Base-by-base conservation (phyloP, 208 protist species). In the Strigomonas culicis region DNA sequence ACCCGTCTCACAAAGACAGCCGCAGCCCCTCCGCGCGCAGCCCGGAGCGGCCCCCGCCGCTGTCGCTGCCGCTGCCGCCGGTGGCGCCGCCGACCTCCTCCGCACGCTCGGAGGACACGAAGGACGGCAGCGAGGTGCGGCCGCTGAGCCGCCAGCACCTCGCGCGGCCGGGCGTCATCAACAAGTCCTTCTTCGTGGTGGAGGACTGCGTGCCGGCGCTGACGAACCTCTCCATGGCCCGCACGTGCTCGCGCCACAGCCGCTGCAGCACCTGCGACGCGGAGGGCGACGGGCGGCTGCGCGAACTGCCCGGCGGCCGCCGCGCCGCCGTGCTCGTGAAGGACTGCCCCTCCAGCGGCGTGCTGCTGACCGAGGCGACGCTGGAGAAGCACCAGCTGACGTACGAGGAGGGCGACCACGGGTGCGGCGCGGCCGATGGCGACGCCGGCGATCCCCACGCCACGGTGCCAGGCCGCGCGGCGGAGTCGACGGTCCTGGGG, bases 141-240 rank as follows among this genome's bases (percentile, higher is more conserved):
- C 36, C 28, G 47, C 39, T 51, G 60, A 63, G 63, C 27, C 67
- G 27, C 0, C 63, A 49, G 7, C 30, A 61, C 21, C 68, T 59
- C 6, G 56, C 51, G 15, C 68, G 56, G 22, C 72, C 77, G 13
- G 61, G 55, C 10, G 67, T 80, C n/a, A 59, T 75, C 3, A 84
- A 80, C 27, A 70, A 75, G 21, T 84, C 78, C 43, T 84, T 84
- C 63, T 84, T 84, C 53, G 65, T 75, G n/a, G 69, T 84, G 10
- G 74, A 84, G 62, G 69, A 82, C 56, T 65, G 68, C 11, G 27
- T 50, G n/a, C 60, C 59, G 24, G 8, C 34, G 25, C 44, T 63
- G n/a, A 44, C n/a, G 41, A 57, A 41, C 36, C 6, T n/a, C 13
- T 53, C 63, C 22, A 52, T 47, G 11, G 31, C 65, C 24, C 51